These are phyloP conservation scores for Phragmites australis DNA, from an alignment of 176 grass and related monocot genomes.

Conservation along the genomic window DNA sequence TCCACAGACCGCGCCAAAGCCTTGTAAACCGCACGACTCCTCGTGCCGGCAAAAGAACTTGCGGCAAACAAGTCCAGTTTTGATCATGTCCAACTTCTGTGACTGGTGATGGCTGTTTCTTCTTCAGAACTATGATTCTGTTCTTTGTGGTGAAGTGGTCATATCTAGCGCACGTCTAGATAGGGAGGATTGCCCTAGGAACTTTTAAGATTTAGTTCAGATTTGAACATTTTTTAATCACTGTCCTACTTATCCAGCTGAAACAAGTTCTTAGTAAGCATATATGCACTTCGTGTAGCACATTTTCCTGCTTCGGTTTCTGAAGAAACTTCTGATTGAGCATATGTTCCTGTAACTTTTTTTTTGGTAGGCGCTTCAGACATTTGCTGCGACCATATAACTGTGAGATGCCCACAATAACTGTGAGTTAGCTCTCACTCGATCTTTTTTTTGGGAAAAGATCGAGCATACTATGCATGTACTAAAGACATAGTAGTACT, in stretches of 20 bases:
- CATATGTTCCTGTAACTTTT: background rate
- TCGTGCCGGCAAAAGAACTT: background rate
- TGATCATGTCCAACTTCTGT: background rate
- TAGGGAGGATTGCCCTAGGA: too few relatives aligned
- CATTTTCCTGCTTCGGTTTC: background rate
- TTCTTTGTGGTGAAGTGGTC: background rate
- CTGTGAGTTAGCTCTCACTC: background rate
- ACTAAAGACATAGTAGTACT: too few relatives aligned
- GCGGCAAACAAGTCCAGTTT: background rate
- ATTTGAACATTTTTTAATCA: background rate
- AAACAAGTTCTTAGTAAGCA: too few relatives aligned
- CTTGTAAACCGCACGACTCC: conserved; percentile 27
- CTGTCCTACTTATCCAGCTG: too few relatives aligned
- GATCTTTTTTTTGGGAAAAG: too few relatives aligned
- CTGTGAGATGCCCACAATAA: background rate
- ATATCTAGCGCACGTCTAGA: background rate
- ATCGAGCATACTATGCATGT: too few relatives aligned
- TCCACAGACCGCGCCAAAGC: background rate
- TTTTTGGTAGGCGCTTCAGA: background rate
- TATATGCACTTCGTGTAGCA: background rate
- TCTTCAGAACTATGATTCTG: background rate
- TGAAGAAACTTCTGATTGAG: background rate
- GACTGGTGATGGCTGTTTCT: background rate
- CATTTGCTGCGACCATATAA: background rate
- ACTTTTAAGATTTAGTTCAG: background rate